Base-by-base conservation (phyloP, 2,329 filamentous ascomycete species). In the Penicillium sp. region DNA sequence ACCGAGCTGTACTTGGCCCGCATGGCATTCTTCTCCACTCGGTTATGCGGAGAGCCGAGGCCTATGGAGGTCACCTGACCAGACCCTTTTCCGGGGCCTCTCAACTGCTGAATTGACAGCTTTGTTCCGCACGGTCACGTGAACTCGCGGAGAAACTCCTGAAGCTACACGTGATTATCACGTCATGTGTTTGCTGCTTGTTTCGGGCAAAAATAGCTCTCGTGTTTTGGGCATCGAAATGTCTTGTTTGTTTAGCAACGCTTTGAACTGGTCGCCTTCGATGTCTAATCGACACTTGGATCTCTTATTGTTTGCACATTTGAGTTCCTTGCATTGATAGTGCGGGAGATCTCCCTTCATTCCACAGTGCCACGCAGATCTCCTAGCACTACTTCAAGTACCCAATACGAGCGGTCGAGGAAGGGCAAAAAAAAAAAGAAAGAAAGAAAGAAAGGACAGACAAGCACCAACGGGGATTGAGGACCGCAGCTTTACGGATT, bases 271-370 rank as follows among this genome's bases (percentile, higher is more conserved):
- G 37, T 35, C 18, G 24, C 18, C 4, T 33, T 34, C 24, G 13
- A 7, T 36, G 28, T 36, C 7, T 11, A 11, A 32, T 32, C 29
- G 11, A 7, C 8, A 32, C 7, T 32, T 32, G 29, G 29, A 32
- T 7, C 29, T 32, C 11, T 11, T 32, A 32, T 32, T 11, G 11
- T 32, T 11, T 9, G 25, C 9, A 29, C 34, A 11, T 12, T 13
- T n/a, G 26, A 29, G 28, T 24, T 34, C 35, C 43, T 37, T 42
- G 34, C 11, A 27, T 27, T 27, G 48, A 50, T 26, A 39, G 42
- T 32, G 39, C 28, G 38, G 54, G 40, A 42, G 50, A 58, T 52
- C 55, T 48, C 56, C 57, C 56, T 59, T 50, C 51, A 60, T 59
- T 60, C 56, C 45, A 28, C 34, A 48, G 54, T 48, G 56, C 52